A percentile compares a stretch with the other conserved stretches of the same genome.
Conservation (phyloP, 2,329 filamentous ascomycete species). For the Trichoderma sp. region DNA sequence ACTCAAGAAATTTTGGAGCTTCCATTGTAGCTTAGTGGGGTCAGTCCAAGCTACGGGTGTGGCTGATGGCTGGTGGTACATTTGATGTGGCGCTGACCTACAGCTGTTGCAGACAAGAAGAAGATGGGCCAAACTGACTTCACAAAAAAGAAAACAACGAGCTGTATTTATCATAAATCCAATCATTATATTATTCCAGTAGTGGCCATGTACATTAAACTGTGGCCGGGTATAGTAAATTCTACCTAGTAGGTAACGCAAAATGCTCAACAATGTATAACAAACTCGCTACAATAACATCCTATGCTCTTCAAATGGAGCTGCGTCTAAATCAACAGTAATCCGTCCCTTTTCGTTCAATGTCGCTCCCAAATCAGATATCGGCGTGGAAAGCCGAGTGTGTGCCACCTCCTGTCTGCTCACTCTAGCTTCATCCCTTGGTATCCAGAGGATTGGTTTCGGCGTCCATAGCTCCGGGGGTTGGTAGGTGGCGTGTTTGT, state of each 20-base stretch:
- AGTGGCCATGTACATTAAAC: background rate
- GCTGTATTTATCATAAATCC: background rate
- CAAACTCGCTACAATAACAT: conserved; percentile 38
- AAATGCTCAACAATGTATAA: background rate
- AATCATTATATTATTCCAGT: background rate
- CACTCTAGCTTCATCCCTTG: conserved; percentile 69
- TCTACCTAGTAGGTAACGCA: background rate
- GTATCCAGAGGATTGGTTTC: conserved; percentile 78
- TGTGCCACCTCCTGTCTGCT: conserved; percentile 75
- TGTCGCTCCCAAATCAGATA: conserved; percentile 59
- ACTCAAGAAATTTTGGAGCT: conserved; percentile 19
- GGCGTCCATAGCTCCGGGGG: conserved; percentile 60
- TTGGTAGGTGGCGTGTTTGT: conserved; percentile 64
- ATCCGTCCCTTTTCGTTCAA: conserved; percentile 36
- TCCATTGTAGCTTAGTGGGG: too few species aligned
- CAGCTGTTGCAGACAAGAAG: background rate
- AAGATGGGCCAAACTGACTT: background rate
- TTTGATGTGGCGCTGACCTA: conserved; percentile 2
- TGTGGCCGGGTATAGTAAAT: conserved; percentile 6
- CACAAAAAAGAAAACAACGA: background rate
- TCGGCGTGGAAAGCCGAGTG: conserved; percentile 67
- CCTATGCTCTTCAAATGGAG: conserved; percentile 36
- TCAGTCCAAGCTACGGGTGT: conserved; percentile 5
- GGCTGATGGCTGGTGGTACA: background rate
- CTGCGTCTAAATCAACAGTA: conserved; percentile 36